A percentile compares a stretch with the other conserved stretches of the same genome.
Conservation (phyloP, 163 green algal species). For the Chloromonas sp. region DNA sequence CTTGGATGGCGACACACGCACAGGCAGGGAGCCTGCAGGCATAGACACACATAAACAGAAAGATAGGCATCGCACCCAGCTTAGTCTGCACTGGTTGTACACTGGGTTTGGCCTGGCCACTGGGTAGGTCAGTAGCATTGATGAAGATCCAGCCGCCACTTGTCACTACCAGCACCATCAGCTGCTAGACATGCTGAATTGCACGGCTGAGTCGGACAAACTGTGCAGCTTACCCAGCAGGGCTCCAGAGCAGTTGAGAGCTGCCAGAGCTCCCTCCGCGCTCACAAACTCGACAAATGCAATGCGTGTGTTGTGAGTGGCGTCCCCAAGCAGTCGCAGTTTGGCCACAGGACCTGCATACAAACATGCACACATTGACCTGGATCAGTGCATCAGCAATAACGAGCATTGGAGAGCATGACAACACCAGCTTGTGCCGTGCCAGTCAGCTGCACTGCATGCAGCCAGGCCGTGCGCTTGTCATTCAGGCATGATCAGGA, state of each 20-base stretch:
- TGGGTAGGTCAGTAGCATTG: background rate
- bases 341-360: constrained; percentile 63
- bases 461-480: background rate
- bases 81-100: background rate
- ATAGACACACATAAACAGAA: background rate
- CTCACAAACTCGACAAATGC: constrained; percentile 91
- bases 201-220: background rate
- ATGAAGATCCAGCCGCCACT: background rate
- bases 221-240: constrained; percentile 57
- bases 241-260: constrained; percentile 85
- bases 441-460: background rate
- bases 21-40: constrained; percentile 56
- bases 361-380: background rate
- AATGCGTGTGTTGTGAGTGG: constrained; percentile 81
- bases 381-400: too few species aligned
- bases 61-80: too few species aligned
- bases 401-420: background rate
- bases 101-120: background rate
- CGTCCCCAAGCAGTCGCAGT: constrained; percentile 83
- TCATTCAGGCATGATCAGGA: background rate
- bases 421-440: background rate
- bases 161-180: background rate
- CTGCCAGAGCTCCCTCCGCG: constrained; percentile 66
- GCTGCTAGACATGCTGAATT: background rate
- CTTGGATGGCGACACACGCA: constrained; percentile 80